These are phyloP conservation scores for Hypoxylon sp. DNA, from an alignment of 2,329 filamentous ascomycete genomes.

Conservation along the genomic window DNA sequence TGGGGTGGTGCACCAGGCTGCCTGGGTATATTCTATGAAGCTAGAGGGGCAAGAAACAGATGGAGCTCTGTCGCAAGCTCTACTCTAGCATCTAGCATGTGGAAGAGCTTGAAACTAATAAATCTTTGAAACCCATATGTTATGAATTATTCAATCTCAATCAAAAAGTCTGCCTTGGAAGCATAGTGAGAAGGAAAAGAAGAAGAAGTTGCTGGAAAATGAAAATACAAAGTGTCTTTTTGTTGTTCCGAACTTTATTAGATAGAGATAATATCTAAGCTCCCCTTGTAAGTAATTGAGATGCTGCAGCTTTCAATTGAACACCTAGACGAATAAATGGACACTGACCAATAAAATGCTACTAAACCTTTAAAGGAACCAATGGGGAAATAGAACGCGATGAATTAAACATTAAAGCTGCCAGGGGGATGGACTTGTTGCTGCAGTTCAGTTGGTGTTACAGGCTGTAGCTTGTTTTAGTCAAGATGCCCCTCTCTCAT, in stretches of 20 bases:
- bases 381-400: constrained; percentile 14
- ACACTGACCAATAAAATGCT: constrained; percentile 28
- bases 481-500: constrained; percentile 27
- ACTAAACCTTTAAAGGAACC: constrained; percentile 9
- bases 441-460: constrained; percentile 7
- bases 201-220: constrained; percentile 10
- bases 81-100: no score
- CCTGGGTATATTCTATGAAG: constrained; percentile 2
- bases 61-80: constrained; percentile 36
- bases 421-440: constrained; percentile 13
- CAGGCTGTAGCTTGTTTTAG: constrained; percentile 8
- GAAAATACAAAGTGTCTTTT: constrained; percentile 41
- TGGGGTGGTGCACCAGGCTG: background rate
- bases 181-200: background rate
- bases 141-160: no score
- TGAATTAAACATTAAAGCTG: constrained; percentile 12
- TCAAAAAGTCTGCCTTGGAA: no score
- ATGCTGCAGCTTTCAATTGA: constrained; percentile 31
- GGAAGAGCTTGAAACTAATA: constrained; percentile 26
- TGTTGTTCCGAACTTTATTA: constrained; percentile 25
- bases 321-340: constrained; percentile 37
- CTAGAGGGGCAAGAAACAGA: constrained; percentile 24
- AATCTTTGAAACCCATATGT: constrained; percentile 22
- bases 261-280: constrained; percentile 11
- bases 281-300: constrained; percentile 27